Evolutionary conservation across 2,329 filamentous ascomycete species (phyloP), one percentile per base, ranked within the genome.

Genomic region (Alternaria arborescens): DNA sequence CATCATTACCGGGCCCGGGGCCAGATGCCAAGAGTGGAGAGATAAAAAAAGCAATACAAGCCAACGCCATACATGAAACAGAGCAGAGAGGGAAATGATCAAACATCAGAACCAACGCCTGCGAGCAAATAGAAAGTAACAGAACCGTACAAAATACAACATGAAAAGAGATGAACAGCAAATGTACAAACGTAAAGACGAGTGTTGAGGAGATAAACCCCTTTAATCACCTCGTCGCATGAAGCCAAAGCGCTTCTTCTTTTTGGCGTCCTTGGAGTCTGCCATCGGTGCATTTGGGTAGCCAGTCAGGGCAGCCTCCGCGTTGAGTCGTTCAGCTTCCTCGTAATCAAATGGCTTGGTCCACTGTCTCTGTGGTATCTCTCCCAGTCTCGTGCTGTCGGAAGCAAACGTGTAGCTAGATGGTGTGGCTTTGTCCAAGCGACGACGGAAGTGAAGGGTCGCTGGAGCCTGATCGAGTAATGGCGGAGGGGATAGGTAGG

Each of bases 301-400:
- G 16, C 52, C 60, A 12, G 46, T 56, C 41, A 65, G 50, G 16
- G 66, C 71, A 30, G 79, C 80, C 61, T 81, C 77, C 5, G 67
- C 66, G 56, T 83, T 83, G 66, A 79, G 63, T 22, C 77, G 68
- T 44, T 78, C 79, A 54, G 80, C 80, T 34, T 75, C 77, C 34
- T 79, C 78, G 47, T 77, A 80, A 55, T 83, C 78, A 56, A 73
- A 82, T 6, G 81, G 80, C 55, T 61, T 72, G 0, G 75, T 72
- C 82, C 82, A 83, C 47, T 78, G 76, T 38, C 78, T 74, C 69
- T 82, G 70, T 5, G 82, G 82, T 6, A 84, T 83, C 64, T 83
- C 82, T 43, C 82, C 82, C 8, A 84, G 71, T 68, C 82, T 82
- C 4, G 82, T 84, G 67, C 80, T 81, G 20, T 79, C 79, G 11